Percentiles rank a stretch among this genome's conserved stretches.
These are phyloP conservation scores for Ilex asprella DNA, from an alignment of 257 asterid genomes.

Conservation along the genomic window DNA sequence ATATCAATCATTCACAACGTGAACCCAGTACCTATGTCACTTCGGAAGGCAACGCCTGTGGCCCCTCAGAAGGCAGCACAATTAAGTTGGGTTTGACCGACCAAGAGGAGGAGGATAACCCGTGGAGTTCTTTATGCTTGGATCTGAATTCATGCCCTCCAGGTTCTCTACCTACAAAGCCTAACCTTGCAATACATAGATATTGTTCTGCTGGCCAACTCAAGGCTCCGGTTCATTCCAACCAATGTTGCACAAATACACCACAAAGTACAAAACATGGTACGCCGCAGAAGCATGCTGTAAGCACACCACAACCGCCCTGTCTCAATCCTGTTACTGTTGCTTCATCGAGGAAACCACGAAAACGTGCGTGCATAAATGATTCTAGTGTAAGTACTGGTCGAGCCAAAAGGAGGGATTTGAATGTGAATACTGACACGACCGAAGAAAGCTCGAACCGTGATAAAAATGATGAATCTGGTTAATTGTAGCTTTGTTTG, in stretches of 20 bases:
- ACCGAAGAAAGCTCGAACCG: slow-evolving; percentile 22
- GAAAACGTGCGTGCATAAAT: slow-evolving; percentile 38
- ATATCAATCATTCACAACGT: slow-evolving; percentile 19
- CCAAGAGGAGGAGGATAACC: slow-evolving; percentile 11
- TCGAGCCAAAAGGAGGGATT: slow-evolving; percentile 20
- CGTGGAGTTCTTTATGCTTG: slow-evolving; percentile 21
- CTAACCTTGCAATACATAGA: slow-evolving; percentile 14
- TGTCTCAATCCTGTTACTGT: slow-evolving; percentile 6
- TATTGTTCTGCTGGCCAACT: slow-evolving; percentile 23
- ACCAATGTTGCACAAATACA: slow-evolving; percentile 13
- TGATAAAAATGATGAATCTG: slow-evolving; percentile 9
- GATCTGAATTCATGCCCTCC: slow-evolving; percentile 46
- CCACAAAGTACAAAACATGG: slow-evolving; percentile 6
- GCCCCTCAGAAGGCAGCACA: slow-evolving; percentile 24
- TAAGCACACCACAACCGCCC: slow-evolving; percentile 15
- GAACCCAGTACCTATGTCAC: slow-evolving; percentile 12
- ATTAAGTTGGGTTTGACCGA: slow-evolving; percentile 1
- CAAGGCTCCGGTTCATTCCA: slow-evolving; percentile 20
- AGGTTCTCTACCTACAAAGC: slow-evolving; percentile 29
- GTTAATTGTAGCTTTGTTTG: not conserved
- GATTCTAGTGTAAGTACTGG: slow-evolving; percentile 10
- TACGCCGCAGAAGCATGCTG: slow-evolving; percentile 13
- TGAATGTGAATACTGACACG: slow-evolving; percentile 14
- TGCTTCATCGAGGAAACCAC: slow-evolving; percentile 22
- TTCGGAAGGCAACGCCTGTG: slow-evolving; percentile 18